Evolutionary conservation across 2,329 filamentous ascomycete species (phyloP).

Genomic region (Hymenoscyphus occultus): DNA sequence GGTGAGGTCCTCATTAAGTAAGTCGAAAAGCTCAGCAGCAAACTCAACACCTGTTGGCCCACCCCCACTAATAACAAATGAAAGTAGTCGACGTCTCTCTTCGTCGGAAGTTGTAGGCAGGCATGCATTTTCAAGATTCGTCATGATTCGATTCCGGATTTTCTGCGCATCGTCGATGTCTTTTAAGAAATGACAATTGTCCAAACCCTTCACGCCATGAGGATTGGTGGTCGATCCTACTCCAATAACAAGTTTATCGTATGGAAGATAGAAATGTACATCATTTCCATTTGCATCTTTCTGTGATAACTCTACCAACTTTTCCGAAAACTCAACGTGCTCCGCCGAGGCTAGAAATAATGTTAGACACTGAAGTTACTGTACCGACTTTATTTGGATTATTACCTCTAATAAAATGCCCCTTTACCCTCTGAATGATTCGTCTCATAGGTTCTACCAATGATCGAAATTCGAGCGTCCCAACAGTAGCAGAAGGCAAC

Average conservation of each 20-base stretch:
- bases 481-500: constrained; percentile 94
- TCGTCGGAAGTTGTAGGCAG: constrained; percentile 89
- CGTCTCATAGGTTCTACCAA: constrained; percentile 89
- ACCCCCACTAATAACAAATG: constrained; percentile 93
- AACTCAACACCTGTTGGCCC: constrained; percentile 98
- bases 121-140: constrained; percentile 86
- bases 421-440: constrained; percentile 72
- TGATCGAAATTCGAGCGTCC: constrained; percentile 85
- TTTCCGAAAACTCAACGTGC: constrained; percentile 87
- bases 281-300: constrained; percentile 67
- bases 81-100: constrained; percentile 81
- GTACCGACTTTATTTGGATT: too few relatives aligned
- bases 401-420: constrained; percentile 74
- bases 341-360: constrained; percentile 63
- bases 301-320: constrained; percentile 84
- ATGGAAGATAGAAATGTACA: constrained; percentile 86
- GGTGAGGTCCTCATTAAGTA: constrained; percentile 90
- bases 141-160: constrained; percentile 84
- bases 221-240: constrained; percentile 92
- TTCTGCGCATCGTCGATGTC: constrained; percentile 87
- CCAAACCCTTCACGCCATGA: constrained; percentile 91
- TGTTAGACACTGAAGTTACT: too few relatives aligned
- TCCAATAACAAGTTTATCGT: constrained; percentile 91
- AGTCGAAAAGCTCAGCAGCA: constrained; percentile 91
- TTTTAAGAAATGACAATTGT: constrained; percentile 93